Evolutionary conservation across 75 land plant genomes (phyloP), one percentile per base, ranked within the genome.

Genomic region (Pseudotsuga menziesii): DNA sequence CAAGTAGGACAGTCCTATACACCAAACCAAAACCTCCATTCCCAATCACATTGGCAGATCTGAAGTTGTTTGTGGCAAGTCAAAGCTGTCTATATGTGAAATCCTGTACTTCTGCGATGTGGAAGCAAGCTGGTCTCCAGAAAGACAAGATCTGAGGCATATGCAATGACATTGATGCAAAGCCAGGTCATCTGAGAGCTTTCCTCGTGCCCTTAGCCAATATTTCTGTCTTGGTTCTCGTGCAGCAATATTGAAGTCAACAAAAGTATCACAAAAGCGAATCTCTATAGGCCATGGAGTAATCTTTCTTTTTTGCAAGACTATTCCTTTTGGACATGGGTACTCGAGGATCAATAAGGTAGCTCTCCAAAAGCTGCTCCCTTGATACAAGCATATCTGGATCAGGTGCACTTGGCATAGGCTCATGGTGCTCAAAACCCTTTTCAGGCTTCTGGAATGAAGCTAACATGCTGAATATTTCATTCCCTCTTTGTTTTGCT

Each of bases 141-240:
- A n/a, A n/a, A n/a, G n/a, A n/a, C n/a, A n/a, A n/a, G n/a, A n/a
- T n/a, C n/a, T n/a, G n/a, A n/a, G n/a, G n/a, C n/a, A n/a, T n/a
- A n/a, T n/a, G n/a, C n/a, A n/a, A n/a, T n/a, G n/a, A n/a, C n/a
- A n/a, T n/a, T n/a, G 83, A 70, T 97, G 99, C 80, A 97, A 84
- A 75, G 99, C 96, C 74, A 82, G 96, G 74, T 97, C 99, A 89
- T 95, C 94, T 64, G 98, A 93, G 73, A 97, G 94, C 61, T 87
- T 90, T 60, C 93, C 98, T 85, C 87, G 89, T 64, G 99, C 92
- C 75, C 82, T 85, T 61, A 94, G 86, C 99, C 99, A 97, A 25
- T 87, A 87, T 74, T 77, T 89, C 80, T 87, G 83, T 77, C 99
- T 86, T 81, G 98, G 92, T 73, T 91, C 80, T 73, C 87, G 78